These are phyloP conservation scores for Nakazawaea populi DNA, from an alignment of 805 yeast genomes.

Conservation along the genomic window DNA sequence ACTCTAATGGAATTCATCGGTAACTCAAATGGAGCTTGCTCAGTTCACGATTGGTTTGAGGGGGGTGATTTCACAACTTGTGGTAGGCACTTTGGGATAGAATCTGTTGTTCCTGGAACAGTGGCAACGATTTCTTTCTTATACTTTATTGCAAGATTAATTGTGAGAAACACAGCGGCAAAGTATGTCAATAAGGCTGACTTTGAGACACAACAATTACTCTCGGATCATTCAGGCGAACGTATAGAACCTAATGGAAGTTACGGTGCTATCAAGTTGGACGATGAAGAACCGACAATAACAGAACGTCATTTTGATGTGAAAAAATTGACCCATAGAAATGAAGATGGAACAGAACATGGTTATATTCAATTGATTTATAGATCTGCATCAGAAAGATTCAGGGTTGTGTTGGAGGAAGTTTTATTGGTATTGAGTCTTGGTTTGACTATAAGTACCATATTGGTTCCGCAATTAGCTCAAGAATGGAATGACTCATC, in stretches of 20 bases:
- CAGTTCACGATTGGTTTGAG: not conserved
- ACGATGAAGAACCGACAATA: slow-evolving; percentile 17
- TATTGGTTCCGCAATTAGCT: slow-evolving; percentile 24
- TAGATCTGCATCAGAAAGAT: slow-evolving; percentile 46
- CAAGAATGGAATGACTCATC: slow-evolving; percentile 27
- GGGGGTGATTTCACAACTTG: slow-evolving; percentile 46
- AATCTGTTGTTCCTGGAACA: slow-evolving; percentile 16
- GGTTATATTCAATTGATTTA: slow-evolving; percentile 43
- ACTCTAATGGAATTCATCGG: not conserved
- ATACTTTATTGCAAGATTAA: slow-evolving; percentile 2
- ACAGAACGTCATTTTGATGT: slow-evolving; percentile 65
- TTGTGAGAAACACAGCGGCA: slow-evolving; percentile 5
- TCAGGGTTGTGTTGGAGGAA: slow-evolving; percentile 44
- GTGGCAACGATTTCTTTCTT: slow-evolving; percentile 7
- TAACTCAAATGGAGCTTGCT: not conserved
- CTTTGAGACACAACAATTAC: slow-evolving; percentile 10
- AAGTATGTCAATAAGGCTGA: not conserved
- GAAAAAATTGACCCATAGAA: slow-evolving; percentile 43
- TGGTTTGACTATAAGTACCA: slow-evolving; percentile 27
- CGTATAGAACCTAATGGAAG: slow-evolving; percentile 1
- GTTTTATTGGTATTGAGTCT: slow-evolving; percentile 32
- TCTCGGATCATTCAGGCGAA: not conserved
- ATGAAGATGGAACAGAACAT: slow-evolving; percentile 57
- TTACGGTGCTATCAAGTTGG: slow-evolving; percentile 13
- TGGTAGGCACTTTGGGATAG: slow-evolving; percentile 32